These are phyloP conservation scores for Asclepias syriaca DNA, from an alignment of 257 asterid species.

Conservation along the genomic window DNA sequence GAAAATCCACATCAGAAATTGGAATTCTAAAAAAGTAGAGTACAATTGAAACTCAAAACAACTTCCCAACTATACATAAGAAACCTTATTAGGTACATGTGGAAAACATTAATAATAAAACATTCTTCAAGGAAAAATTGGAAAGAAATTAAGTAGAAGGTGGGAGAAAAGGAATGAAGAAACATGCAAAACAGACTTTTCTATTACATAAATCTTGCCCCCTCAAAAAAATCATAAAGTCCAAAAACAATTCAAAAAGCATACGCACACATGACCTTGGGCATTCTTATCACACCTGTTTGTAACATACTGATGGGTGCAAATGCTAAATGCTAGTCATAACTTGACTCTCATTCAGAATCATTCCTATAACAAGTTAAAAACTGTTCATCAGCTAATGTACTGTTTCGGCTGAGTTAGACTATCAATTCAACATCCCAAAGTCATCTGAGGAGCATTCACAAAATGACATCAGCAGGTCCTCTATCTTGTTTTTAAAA, in stretches of 20 bases:
- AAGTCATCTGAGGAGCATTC: background rate
- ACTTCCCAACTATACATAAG: background rate
- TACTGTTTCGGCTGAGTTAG: background rate
- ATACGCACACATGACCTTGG: background rate
- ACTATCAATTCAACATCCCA: background rate
- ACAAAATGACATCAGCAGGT: background rate
- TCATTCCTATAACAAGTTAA: background rate
- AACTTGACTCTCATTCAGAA: background rate
- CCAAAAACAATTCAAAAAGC: background rate
- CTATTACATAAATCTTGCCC: background rate
- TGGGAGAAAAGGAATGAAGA: background rate
- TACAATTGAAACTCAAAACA: background rate
- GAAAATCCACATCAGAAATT: background rate
- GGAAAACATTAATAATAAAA: background rate
- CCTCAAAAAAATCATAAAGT: background rate
- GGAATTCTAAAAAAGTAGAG: background rate
- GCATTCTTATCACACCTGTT: background rate
- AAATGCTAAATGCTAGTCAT: background rate
- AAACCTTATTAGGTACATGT: background rate
- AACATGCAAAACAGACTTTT: background rate
- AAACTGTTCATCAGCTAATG: background rate
- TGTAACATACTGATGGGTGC: background rate
- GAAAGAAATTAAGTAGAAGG: background rate
- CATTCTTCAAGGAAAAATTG: background rate
- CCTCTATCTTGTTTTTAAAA: background rate